Percentiles rank a stretch among this genome's conserved stretches.
Conservation (phyloP, 371 early-diverging fungal genomes). For the Mucor racemosus region DNA sequence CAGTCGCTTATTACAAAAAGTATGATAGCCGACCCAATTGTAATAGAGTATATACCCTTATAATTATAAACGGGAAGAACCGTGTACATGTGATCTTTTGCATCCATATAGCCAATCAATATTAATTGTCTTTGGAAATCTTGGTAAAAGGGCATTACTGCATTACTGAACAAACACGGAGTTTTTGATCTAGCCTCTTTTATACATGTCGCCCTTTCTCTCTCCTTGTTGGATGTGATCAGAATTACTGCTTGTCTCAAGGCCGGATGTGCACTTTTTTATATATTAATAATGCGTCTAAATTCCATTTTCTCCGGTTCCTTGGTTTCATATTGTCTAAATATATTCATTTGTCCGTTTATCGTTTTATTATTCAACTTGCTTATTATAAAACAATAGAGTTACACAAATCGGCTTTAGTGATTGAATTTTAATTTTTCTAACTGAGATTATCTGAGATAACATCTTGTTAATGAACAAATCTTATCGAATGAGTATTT, state of each 20-base stretch:
- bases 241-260: background rate
- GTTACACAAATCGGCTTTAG: background rate
- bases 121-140: background rate
- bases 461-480: background rate
- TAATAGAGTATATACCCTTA: background rate
- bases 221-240: background rate
- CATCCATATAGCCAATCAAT: constrained; percentile 1
- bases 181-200: constrained; percentile 1
- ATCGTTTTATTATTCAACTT: background rate
- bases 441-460: constrained; percentile 7
- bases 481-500: background rate
- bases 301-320: background rate
- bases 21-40: constrained; percentile 8
- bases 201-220: background rate
- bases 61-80: constrained; percentile 14
- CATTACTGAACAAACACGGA: constrained; percentile 5
- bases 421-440: constrained; percentile 1
- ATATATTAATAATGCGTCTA: background rate
- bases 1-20: background rate
- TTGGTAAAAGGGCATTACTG: background rate
- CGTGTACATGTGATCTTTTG: constrained; percentile 22
- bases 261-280: constrained; percentile 13
- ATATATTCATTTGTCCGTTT: background rate
- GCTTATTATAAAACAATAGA: too few species aligned
- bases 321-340: background rate